Percentiles rank a stretch among this genome's conserved stretches.
Evolutionary conservation across 169 alveolate genomes (phyloP).

Genomic region (Neospora caninum): DNA sequence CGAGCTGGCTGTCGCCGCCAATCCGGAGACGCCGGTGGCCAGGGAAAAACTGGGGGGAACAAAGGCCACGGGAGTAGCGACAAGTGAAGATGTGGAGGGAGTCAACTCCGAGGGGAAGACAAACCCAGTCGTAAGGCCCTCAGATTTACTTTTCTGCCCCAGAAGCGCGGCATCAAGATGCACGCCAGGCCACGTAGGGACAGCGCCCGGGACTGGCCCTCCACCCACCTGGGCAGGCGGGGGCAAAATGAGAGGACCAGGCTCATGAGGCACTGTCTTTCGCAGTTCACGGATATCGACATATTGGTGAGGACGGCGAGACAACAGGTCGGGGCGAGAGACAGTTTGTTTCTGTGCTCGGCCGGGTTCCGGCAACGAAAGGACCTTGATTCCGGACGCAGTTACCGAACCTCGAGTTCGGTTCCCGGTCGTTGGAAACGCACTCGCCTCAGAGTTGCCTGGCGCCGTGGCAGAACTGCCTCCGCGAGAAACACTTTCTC

Average conservation of each 20-base stretch:
- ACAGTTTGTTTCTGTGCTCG: not conserved
- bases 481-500: not conserved
- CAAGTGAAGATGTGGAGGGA: too few relatives aligned
- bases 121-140: too few relatives aligned
- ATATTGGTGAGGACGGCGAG: not conserved
- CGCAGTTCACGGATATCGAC: slow-evolving; percentile 25
- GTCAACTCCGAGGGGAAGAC: too few relatives aligned
- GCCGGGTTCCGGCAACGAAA: not conserved
- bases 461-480: not conserved
- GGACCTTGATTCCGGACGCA: not conserved
- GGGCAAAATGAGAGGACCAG: not conserved
- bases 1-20: too few relatives aligned
- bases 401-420: not conserved
- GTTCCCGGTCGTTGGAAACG: not conserved
- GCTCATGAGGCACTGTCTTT: not conserved
- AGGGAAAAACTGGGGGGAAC: too few relatives aligned
- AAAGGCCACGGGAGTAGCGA: too few relatives aligned
- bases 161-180: not conserved
- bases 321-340: not conserved
- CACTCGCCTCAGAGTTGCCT: not conserved
- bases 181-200: not conserved
- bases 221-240: not conserved
- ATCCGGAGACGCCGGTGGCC: too few relatives aligned
- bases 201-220: not conserved
- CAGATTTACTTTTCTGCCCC: too few relatives aligned